Evolutionary conservation across 345 rosid species (phyloP).

Genomic region (Fremontodendron californicum): DNA sequence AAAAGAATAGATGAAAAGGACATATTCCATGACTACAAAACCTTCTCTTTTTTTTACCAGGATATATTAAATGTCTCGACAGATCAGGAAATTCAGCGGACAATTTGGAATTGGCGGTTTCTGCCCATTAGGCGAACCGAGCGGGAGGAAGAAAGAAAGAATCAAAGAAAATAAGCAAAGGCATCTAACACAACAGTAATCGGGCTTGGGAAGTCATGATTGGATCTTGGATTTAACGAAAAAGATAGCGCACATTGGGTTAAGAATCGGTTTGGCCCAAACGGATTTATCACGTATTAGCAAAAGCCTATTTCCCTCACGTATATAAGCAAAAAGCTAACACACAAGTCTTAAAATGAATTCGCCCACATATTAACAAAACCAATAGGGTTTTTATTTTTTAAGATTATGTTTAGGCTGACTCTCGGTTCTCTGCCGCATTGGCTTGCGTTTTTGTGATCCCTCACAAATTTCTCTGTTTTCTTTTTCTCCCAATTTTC

Average conservation of each 20-base stretch:
- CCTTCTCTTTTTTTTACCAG: not conserved
- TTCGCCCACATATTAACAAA: constrained; percentile 14
- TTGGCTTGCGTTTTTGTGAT: constrained; percentile 46
- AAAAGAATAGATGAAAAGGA: not conserved
- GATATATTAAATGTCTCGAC: not conserved
- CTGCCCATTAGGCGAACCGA: not conserved
- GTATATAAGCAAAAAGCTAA: too few species aligned
- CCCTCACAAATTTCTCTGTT: not conserved
- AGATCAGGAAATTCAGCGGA: not conserved
- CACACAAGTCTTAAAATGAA: not conserved
- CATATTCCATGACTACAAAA: not conserved
- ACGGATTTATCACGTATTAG: too few species aligned
- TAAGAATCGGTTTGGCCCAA: too few species aligned
- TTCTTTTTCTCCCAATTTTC: constrained; percentile 1
- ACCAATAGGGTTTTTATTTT: constrained; percentile 24
- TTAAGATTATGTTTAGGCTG: constrained; percentile 32
- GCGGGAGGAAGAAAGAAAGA: not conserved
- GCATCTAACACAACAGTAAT: too few species aligned
- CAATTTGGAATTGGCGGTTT: not conserved
- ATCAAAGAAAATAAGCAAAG: not conserved
- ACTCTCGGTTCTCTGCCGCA: constrained; percentile 41
- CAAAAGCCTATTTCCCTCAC: too few species aligned
- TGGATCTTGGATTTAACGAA: not conserved
- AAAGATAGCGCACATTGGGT: too few species aligned
- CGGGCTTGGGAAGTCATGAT: too few species aligned